These are phyloP conservation scores for Nephelium lappaceum DNA, from an alignment of 345 rosid genomes.

Conservation along the genomic window DNA sequence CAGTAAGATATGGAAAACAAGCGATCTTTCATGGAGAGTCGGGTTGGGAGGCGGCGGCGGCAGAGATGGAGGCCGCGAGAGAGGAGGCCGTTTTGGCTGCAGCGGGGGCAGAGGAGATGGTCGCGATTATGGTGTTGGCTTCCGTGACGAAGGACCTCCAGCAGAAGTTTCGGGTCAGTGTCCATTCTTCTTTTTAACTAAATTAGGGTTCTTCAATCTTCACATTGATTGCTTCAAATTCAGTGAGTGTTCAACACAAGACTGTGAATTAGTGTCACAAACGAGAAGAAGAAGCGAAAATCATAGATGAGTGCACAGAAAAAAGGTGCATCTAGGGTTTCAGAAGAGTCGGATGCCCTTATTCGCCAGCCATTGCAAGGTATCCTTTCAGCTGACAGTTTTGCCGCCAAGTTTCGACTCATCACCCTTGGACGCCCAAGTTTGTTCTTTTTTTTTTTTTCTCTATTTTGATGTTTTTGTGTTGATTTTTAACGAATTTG, in stretches of 20 bases:
- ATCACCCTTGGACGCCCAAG: conserved; percentile 92
- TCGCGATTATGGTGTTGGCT: too few relatives aligned
- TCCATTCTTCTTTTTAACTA: too few relatives aligned
- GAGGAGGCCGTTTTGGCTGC: too few relatives aligned
- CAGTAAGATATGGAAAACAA: too few relatives aligned
- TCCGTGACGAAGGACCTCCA: too few relatives aligned
- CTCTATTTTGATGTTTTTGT: background rate
- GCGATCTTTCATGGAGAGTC: too few relatives aligned
- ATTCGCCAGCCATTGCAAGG: conserved; percentile 68
- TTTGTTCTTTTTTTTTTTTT: conserved; percentile 12
- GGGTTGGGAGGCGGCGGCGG: too few relatives aligned
- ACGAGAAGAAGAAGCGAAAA: background rate
- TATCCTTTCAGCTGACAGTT: conserved; percentile 89
- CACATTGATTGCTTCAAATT: background rate
- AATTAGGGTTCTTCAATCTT: background rate
- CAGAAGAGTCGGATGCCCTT: conserved; percentile 71
- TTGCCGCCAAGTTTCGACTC: conserved; percentile 91
- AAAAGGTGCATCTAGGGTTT: conserved; percentile 63
- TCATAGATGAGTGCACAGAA: conserved; percentile 62
- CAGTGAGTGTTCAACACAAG: background rate
- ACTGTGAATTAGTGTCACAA: background rate
- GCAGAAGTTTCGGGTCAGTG: too few relatives aligned
- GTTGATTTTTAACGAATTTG: background rate
- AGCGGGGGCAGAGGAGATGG: too few relatives aligned
- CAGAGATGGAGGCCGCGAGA: too few relatives aligned